Conservation (phyloP, 441 rosid species). For the Codiaeum variegatum region DNA sequence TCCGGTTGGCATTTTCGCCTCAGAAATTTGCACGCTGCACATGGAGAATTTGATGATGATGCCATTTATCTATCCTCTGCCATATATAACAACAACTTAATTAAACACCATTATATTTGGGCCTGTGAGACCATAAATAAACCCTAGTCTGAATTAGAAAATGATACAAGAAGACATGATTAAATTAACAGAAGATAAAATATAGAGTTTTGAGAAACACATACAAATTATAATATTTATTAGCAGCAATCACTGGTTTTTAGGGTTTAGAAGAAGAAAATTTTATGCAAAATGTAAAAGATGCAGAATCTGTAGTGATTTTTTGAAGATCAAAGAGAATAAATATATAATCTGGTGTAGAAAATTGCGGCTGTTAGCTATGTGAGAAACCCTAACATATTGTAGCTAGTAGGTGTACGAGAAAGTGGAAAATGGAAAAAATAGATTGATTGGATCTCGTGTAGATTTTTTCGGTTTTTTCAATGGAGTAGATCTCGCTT, state of each 20-base stretch:
- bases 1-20: conserved; percentile 81
- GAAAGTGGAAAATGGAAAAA: too few relatives aligned
- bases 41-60: conserved; percentile 21
- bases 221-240: neutral
- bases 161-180: neutral
- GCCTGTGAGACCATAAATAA: too few relatives aligned
- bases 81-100: too few relatives aligned
- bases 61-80: conserved; percentile 42
- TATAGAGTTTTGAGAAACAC: neutral
- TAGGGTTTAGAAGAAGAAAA: conserved; percentile 21
- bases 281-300: too few relatives aligned
- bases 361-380: neutral
- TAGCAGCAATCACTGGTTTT: neutral
- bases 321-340: conserved; percentile 11
- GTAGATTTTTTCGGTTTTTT: conserved; percentile 48
- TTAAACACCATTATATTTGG: too few relatives aligned
- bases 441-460: conserved; percentile 75
- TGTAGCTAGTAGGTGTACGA: neutral
- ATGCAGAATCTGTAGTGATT: too few relatives aligned
- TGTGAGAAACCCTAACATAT: neutral
- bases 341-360: conserved; percentile 7
- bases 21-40: conserved; percentile 77
- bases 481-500: conserved; percentile 61
- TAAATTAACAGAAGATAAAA: too few relatives aligned
- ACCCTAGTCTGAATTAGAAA: too few relatives aligned